Evolutionary conservation across 2,329 filamentous ascomycete species (phyloP), one percentile per base, ranked within the genome.

Genomic region (Verticillium tricorpus): DNA sequence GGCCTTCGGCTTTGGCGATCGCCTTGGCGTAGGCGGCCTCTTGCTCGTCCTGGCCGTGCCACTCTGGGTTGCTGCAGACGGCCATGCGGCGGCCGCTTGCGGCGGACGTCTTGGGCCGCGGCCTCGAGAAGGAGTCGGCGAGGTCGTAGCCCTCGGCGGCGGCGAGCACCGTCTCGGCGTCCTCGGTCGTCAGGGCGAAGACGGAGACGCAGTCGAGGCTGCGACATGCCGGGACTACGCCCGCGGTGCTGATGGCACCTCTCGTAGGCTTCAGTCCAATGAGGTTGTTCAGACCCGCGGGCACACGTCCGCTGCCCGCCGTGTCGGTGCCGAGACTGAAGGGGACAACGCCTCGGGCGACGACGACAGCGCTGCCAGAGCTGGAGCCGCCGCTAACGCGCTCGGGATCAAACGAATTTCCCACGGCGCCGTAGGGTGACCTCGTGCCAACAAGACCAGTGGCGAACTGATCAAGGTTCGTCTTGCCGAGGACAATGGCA

Each of bases 381-480:
- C 82, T 85, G 1, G 83, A 86, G 2, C 85, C 85, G 3, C 85
- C 85, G 19, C 72, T 73, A 61, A 76, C 69, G 17, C 66, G 69
- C 14, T 58, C 60, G 56, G 67, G 76, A 69, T 66, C 78, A 65
- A 79, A 85, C 0, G 84, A 75, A 60, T 82, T 85, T 25, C 81
- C 76, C 1, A 84, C 81, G 22, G 78, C 80, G 2, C 86, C 86
- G 61, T 83, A 86, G 0, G 85, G 85, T 2, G 83, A 86, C 35
- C 86, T 79, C 9, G 83, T 85, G 9, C 86, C 86, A 7, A 83
- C 84, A 4, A 89, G 77, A 0, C 86, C 86, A 1, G 86, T 88
- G 1, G 85, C 86, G 7, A 89, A 79, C 66, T 89, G 85, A 64
- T 89, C 86, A 58, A 89, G 76, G 65, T 83, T 84, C 4, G 80